Base-by-base conservation (phyloP, 2,329 filamentous ascomycete species). In the Colletotrichum cordylinicola region DNA sequence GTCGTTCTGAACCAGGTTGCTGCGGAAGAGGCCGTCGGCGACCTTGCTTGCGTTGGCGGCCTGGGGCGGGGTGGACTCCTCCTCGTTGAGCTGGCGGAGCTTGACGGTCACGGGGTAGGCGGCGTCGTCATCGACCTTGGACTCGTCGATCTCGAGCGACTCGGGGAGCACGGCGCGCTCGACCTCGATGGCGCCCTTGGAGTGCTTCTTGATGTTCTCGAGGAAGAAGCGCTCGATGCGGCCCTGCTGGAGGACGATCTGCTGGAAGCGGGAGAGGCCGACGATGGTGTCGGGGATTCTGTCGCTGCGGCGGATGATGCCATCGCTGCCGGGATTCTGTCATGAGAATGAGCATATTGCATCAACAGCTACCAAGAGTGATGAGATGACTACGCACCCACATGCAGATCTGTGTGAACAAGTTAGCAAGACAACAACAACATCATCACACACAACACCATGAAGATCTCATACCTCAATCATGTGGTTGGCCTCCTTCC, bases 231-330 rank as follows among this genome's bases (percentile, higher is more conserved):
- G 86, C 80, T 95, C 93, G 75, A 95, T 91, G 2, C 93, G 90
- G 4, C 93, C 94, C 83, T 95, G 94, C 78, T 94, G 93, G 52
- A 96, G 82, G 6, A 94, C 91, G 4, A 92, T 89, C 80, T 95
- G 90, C 70, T 91, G 90, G 78, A 93, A 94, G 7, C 89, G 88
- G 27, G 89, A 92, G 66, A 93, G 85, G 1, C 91, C 91, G 1
- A 89, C 87, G 61, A 91, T 90, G 1, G 90, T 93, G 82, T 94
- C 92, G 0, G 90, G 88, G 21, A 93, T 91, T 58, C 91, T 88
- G 66, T 91, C 92, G 33, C 87, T 91, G 55, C 92, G 88, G 61
- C 85, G 85, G 69, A 95, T 88, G 0, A 85, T 81, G 2, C 92
- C 92, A 43, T 91, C 84, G 37, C 87, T 82, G 72, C 91, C 90